phyloP scores from a whole-genome alignment of 2,329 filamentous ascomycete genomes.

The Penicillium sp. region DNA sequence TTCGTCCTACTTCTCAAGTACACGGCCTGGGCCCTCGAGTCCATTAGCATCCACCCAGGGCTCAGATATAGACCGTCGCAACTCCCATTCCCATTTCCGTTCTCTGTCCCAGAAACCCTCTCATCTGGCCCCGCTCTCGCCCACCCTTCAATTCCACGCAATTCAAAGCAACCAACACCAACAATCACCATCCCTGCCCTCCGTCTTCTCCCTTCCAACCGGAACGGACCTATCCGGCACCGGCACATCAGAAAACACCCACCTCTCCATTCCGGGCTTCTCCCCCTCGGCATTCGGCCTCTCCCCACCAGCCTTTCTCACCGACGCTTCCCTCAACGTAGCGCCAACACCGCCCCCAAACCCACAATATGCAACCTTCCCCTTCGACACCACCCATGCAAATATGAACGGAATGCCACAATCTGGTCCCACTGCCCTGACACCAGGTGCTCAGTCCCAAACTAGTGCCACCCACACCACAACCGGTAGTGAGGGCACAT shows the following conservation, averaged over 20 bases:
- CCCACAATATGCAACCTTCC: slow-evolving; percentile 39
- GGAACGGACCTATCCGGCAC: slow-evolving; percentile 6
- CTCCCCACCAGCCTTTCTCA: slow-evolving; percentile 33
- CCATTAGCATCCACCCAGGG: slow-evolving; percentile 8
- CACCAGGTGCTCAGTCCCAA: slow-evolving; percentile 45
- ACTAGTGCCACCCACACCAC: slow-evolving; percentile 38
- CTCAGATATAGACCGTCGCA: slow-evolving; percentile 9
- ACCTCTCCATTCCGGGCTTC: slow-evolving; percentile 33
- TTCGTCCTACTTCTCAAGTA: slow-evolving; percentile 13
- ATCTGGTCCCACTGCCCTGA: slow-evolving; percentile 20
- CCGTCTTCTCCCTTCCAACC: slow-evolving; percentile 11
- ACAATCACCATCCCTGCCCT: slow-evolving; percentile 13
- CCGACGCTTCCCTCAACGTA: slow-evolving; percentile 24
- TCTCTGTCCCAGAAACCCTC: slow-evolving; percentile 1
- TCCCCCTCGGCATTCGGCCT: slow-evolving; percentile 37
- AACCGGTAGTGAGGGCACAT: slow-evolving; percentile 34
- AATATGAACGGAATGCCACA: slow-evolving; percentile 6
- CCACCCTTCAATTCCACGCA: slow-evolving; percentile 14
- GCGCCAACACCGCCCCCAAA: slow-evolving; percentile 30
- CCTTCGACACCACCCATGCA: slow-evolving; percentile 30
- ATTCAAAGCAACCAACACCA: slow-evolving; percentile 9
- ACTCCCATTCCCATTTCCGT: slow-evolving; percentile 7
- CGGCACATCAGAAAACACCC: slow-evolving; percentile 8
- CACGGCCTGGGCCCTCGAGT: slow-evolving; percentile 4
- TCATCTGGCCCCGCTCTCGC: slow-evolving; percentile 6